Conservation (phyloP, 176 grass and related monocot species). For the Cenchrus purpureus region DNA sequence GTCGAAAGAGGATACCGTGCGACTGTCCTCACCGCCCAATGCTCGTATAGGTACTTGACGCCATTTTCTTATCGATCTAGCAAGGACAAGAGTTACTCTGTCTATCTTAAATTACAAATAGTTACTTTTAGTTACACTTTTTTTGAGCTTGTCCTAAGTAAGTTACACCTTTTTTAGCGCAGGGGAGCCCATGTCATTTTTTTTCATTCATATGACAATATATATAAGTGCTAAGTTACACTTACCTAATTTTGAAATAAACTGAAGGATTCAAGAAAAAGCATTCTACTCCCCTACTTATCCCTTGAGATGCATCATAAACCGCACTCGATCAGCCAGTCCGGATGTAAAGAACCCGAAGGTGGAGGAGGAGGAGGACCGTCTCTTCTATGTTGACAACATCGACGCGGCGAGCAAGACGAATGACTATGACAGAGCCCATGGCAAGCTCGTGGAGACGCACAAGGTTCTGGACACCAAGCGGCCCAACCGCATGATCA, state of each 20-base stretch:
- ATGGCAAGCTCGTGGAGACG: conserved; percentile 15
- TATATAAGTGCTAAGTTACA: no score
- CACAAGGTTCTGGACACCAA: background rate
- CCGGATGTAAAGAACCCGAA: background rate
- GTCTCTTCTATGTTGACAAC: background rate
- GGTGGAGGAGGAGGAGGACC: conserved; percentile 25
- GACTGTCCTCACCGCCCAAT: background rate
- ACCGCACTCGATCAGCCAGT: conserved; percentile 5
- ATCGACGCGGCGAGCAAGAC: background rate
- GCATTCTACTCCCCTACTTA: no score
- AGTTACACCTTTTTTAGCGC: no score
- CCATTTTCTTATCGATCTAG: background rate
- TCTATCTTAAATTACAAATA: no score
- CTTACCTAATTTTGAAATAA: no score
- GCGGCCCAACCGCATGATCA: background rate
- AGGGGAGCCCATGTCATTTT: no score
- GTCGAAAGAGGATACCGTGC: background rate
- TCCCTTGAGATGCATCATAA: conserved; percentile 1
- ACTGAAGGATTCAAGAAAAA: no score
- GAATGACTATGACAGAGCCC: background rate
- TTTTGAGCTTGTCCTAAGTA: no score
- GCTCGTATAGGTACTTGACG: background rate
- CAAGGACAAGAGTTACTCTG: background rate
- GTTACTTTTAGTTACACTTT: no score
- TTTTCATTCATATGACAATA: no score